phyloP scores from a whole-genome alignment of 1,139 yeast genomes.

The Nakaseomyces glabratus region DNA sequence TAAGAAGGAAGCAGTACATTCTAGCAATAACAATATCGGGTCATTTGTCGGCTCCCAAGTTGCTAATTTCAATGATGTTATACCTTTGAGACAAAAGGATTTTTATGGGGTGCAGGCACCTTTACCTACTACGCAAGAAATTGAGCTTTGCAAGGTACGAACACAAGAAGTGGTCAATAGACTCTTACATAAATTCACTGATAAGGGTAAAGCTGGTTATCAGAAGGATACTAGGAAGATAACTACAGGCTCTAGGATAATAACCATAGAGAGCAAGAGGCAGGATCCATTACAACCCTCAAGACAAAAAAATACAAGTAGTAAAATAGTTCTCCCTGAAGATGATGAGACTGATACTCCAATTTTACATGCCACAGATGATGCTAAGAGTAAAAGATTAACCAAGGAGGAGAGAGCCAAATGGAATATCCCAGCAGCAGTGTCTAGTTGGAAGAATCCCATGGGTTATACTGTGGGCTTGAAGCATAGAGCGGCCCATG shows the following conservation, averaged over 20 bases:
- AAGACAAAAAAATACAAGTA: constrained; percentile 40
- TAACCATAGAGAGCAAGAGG: constrained; percentile 17
- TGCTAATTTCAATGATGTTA: constrained; percentile 33
- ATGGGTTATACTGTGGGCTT: constrained; percentile 80
- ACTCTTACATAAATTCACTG: background rate
- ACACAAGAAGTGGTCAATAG: constrained; percentile 43
- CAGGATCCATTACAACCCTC: constrained; percentile 88
- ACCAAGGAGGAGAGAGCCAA: constrained; percentile 68
- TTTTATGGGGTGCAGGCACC: constrained; percentile 28
- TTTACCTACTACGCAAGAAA: constrained; percentile 37
- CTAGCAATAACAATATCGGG: background rate
- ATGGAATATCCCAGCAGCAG: constrained; percentile 88
- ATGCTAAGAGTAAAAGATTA: constrained; percentile 34
- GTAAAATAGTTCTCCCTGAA: constrained; percentile 67
- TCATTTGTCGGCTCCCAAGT: background rate
- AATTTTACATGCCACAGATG: constrained; percentile 27
- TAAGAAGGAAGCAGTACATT: background rate
- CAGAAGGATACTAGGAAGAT: constrained; percentile 13
- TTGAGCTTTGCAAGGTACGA: constrained; percentile 34
- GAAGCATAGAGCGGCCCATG: constrained; percentile 55
- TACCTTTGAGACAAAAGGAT: constrained; percentile 41
- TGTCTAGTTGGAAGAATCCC: constrained; percentile 94
- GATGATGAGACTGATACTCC: constrained; percentile 44
- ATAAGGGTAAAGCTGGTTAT: background rate
- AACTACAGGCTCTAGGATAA: constrained; percentile 20